Percentiles rank a stretch among this genome's conserved stretches.
These are phyloP conservation scores for Tilletia caries DNA, from an alignment of 1,284 basidiomycete genomes.

Conservation along the genomic window DNA sequence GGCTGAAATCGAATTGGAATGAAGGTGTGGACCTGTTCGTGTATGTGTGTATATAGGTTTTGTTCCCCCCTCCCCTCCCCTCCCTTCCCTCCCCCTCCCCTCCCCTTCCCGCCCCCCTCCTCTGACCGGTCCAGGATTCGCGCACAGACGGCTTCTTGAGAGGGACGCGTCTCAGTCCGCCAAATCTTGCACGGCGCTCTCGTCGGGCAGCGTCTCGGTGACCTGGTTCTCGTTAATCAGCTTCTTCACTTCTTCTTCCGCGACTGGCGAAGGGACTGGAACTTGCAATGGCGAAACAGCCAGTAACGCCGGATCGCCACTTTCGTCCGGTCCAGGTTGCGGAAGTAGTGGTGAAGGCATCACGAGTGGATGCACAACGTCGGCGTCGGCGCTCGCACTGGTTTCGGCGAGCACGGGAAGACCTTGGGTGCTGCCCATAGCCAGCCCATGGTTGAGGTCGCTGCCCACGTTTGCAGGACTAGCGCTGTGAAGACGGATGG, in stretches of 20 bases:
- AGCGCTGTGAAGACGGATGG: background rate
- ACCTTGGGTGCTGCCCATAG: too few relatives aligned
- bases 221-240: constrained; percentile 5
- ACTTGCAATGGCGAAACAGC: background rate
- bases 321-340: background rate
- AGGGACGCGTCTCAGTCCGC: too few relatives aligned
- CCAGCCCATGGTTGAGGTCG: background rate
- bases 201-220: background rate
- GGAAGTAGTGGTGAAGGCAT: background rate
- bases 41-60: too few relatives aligned
- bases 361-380: background rate
- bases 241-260: background rate
- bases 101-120: too few relatives aligned
- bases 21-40: too few relatives aligned
- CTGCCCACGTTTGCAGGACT: background rate
- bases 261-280: background rate
- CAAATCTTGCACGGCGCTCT: background rate
- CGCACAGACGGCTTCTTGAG: too few relatives aligned
- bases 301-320: background rate
- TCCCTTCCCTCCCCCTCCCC: too few relatives aligned
- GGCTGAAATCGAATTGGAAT: too few relatives aligned
- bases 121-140: too few relatives aligned
- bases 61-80: too few relatives aligned
- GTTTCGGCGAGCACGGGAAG: background rate
- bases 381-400: background rate